A percentile compares a stretch with the other conserved stretches of the same genome.
Conservation (phyloP, 169 alveolate species). For the Plasmodium billcollinsi region DNA sequence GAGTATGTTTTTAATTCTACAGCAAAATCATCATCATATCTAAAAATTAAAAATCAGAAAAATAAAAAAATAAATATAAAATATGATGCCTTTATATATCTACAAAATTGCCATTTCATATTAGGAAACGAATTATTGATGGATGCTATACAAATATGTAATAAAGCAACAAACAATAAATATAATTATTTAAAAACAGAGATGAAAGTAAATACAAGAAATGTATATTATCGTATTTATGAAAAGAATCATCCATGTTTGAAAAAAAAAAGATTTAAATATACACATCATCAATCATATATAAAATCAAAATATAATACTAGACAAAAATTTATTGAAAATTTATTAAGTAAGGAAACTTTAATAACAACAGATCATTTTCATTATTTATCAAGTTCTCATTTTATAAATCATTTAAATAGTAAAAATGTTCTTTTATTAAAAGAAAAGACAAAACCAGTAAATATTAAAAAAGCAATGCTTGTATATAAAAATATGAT, state of each 20-base stretch:
- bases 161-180: neutral
- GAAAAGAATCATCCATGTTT: neutral
- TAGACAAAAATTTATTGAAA: neutral
- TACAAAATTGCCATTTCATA: conserved; percentile 59
- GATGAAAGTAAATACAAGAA: conserved; percentile 53
- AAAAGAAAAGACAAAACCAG: neutral
- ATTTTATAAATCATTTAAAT: neutral
- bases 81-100: conserved; percentile 36
- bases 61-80: conserved; percentile 24
- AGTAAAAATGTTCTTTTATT: neutral
- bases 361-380: conserved; percentile 46
- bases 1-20: conserved; percentile 17
- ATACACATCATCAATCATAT: neutral
- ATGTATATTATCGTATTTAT: conserved; percentile 9
- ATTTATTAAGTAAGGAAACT: conserved; percentile 18
- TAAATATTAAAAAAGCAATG: conserved; percentile 18
- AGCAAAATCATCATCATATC: neutral
- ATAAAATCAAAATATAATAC: neutral
- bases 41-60: neutral
- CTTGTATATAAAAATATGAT: conserved; percentile 55
- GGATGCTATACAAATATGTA: conserved; percentile 43
- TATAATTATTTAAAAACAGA: conserved; percentile 24
- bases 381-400: conserved; percentile 30
- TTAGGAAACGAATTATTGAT: conserved; percentile 71
- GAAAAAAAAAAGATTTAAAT: neutral